Evolutionary conservation across 331 rosid genomes (phyloP), one percentile per base, ranked within the genome.

Genomic region (Quercus lobata): DNA sequence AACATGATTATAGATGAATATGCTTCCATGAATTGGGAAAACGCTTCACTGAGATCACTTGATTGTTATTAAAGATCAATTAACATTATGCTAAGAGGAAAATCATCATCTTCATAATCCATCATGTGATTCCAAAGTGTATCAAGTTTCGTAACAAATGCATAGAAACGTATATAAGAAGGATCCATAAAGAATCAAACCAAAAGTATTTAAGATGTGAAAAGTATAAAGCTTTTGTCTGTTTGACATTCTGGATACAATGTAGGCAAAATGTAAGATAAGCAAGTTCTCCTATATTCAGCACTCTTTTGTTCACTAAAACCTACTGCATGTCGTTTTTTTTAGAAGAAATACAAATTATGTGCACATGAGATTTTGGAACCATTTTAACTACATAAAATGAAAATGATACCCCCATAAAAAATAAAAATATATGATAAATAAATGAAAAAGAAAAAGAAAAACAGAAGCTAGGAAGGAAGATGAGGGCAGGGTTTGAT

Each of bases 401-500:
- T 18, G 72, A 34, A 68, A 68, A 34, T 68, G 52, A 10, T 32
- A 7, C 5, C 25, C 53, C 17, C 34, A 32, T 32, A 14, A 27
- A 10, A 68, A 1, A 68, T 18, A 68, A 7, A 34, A 5, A 34
- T 30, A 65, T 37, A 37, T 7, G 11, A 37, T 35, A 35, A 35
- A 35, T 35, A 35, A 35, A 35, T 44, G 14, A 10, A 1, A 46
- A 46, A 46, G 2, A 9, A 0, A 12, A 1, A 11, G 3, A 41
- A 2, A 7, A 7, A 44, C 0, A 65, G 18, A 58, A 58, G 25
- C 19, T 17, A 66, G 27, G 22, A 74, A 34, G 46, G 63, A 68
- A 72, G 74, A 27, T 61, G 34, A 82, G 75, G 61, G 2, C 35
- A 75, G 58, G 69, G 41, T 18, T 72, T 46, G 65, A 57, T 24